Base-by-base conservation (phyloP, 768 basidiomycete species). In the Hemileccinum rubropunctum region DNA sequence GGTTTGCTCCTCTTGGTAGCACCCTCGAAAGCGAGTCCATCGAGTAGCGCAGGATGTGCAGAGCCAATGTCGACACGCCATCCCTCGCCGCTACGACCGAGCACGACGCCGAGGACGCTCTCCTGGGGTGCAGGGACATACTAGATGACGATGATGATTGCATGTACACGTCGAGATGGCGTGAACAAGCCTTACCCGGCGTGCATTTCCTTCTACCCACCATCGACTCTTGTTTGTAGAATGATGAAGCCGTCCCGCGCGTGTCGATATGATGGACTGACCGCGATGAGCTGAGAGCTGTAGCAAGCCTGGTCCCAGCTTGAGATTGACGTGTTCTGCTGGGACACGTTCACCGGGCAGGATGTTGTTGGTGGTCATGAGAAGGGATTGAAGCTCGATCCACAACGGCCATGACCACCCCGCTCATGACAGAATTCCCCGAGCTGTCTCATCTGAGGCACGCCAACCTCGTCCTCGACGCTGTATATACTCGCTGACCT, bases 1-100 rank as follows among this genome's bases (percentile, higher is more conserved):
- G 95, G 95, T 67, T 84, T 87, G 63, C 90, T 98, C 55, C 97
- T 73, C 74, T 95, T 98, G 20, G 92, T 91, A 10, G 94, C 97
- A 3, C 93, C 89, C 65, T 98, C 95, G 64, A 99, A 99, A 2
- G 97, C 94, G 27, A 98, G 78, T 0, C 81, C 89, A 59, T 98
- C 95, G 38, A 99, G 70, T 6, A 82, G 78, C 0, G 95, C 95
- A 42, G 77, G 74, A 61, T 97, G 93, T 6, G 94, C 88, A 23
- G 85, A 77, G 3, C 95, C 95, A 53, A 99, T 91, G 67, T 98
- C 95, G 20, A 98, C 92, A 39, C 94, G 81, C 76, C 84, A 99
- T 6, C 86, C 88, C 61, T 98, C 95, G 33, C 91, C 93, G 47
- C 84, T 76, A 58, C 87, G 84, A 51, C 85, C 89, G 6, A 78